Conservation (phyloP, 495 filamentous ascomycete species). For the Copromyces sp. region DNA sequence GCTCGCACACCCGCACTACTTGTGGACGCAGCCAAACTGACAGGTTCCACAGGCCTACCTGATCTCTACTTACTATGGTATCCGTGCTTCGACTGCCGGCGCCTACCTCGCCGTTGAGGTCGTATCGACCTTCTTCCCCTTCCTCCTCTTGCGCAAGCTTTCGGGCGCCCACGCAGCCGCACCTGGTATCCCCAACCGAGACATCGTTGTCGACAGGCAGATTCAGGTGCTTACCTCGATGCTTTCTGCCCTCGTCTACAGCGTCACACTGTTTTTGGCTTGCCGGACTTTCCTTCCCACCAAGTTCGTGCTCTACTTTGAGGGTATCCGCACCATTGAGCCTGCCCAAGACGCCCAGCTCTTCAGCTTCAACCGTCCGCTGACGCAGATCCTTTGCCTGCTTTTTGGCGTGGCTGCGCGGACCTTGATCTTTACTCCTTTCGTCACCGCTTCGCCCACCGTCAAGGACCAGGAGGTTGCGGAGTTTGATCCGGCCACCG, state of each 20-base stretch:
- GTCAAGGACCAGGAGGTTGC: slow-evolving; percentile 23
- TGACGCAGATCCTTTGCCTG: slow-evolving; percentile 20
- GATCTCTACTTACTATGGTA: slow-evolving; percentile 60
- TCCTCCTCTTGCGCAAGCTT: slow-evolving; percentile 55
- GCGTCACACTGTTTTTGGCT: slow-evolving; percentile 51
- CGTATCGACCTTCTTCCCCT: slow-evolving; percentile 56
- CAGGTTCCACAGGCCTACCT: slow-evolving; percentile 46
- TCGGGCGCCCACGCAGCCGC: slow-evolving; percentile 50
- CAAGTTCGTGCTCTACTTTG: slow-evolving; percentile 60
- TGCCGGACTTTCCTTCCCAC: slow-evolving; percentile 55
- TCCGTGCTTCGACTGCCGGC: slow-evolving; percentile 47
- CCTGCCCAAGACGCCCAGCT: slow-evolving; percentile 51
- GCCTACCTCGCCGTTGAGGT: slow-evolving; percentile 53
- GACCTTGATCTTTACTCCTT: slow-evolving; percentile 65
- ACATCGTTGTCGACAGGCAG: slow-evolving; percentile 54
- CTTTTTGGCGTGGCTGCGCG: slow-evolving; percentile 55
- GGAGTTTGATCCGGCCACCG: slow-evolving; percentile 43
- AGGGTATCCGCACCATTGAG: slow-evolving; percentile 52
- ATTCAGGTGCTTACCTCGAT: slow-evolving; percentile 54
- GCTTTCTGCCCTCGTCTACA: slow-evolving; percentile 58
- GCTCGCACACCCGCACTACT: neutral
- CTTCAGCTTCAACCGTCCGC: slow-evolving; percentile 45
- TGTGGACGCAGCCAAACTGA: slow-evolving; percentile 8
- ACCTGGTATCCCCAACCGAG: slow-evolving; percentile 51
- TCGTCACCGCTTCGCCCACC: slow-evolving; percentile 40